Conservation (phyloP, 2,329 filamentous ascomycete species). For the Penicillium sp. region DNA sequence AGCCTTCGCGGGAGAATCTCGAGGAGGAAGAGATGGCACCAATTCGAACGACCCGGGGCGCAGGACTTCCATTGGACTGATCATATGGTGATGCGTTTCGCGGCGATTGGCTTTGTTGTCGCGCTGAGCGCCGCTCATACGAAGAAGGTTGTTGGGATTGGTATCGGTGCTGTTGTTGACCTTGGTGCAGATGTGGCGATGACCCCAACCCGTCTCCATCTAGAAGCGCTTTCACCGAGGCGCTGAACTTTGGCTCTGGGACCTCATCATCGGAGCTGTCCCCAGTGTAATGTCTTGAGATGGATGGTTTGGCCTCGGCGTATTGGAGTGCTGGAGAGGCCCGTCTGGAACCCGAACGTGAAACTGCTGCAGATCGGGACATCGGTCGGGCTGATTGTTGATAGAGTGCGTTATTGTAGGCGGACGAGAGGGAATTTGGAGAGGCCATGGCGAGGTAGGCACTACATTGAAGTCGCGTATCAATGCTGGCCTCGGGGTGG, state of each 20-base stretch:
- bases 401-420: constrained; percentile 44
- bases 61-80: constrained; percentile 49
- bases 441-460: constrained; percentile 41
- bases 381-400: constrained; percentile 46
- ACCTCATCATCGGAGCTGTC: constrained; percentile 97
- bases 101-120: constrained; percentile 42
- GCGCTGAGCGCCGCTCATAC: constrained; percentile 35
- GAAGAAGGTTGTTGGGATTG: constrained; percentile 29
- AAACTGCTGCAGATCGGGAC: constrained; percentile 45
- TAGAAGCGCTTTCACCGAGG: constrained; percentile 85
- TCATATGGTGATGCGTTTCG: constrained; percentile 46
- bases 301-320: constrained; percentile 27
- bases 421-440: constrained; percentile 45
- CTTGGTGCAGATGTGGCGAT: constrained; percentile 48
- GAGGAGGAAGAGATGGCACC: constrained; percentile 40
- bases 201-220: constrained; percentile 58
- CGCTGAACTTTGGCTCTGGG: constrained; percentile 87
- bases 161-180: constrained; percentile 35
- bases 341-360: constrained; percentile 42
- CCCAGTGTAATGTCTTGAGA: constrained; percentile 54
- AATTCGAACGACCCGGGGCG: constrained; percentile 50
- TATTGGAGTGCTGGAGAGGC: constrained; percentile 38
- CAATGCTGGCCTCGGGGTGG: constrained; percentile 30
- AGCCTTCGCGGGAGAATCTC: constrained; percentile 46
- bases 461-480: constrained; percentile 38